phyloP scores from a whole-genome alignment of 164 flowering plant species.

The Euptelea pleiosperma region DNA sequence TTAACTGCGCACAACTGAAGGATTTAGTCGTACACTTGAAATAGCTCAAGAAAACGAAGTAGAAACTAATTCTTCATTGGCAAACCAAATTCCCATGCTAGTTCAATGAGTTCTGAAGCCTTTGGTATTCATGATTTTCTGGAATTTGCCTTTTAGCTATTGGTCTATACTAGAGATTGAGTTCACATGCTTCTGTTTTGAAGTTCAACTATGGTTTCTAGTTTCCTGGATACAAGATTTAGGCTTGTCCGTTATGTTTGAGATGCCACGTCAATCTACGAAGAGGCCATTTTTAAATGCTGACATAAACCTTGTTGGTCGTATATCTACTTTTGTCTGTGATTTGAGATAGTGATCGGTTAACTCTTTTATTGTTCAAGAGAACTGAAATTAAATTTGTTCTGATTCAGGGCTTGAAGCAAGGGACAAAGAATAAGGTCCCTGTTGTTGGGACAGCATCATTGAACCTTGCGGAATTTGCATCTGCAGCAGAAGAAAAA shows the following conservation, averaged over 20 bases:
- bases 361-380: not conserved
- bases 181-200: too few species aligned
- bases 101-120: too few species aligned
- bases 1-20: too few species aligned
- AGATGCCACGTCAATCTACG: not conserved
- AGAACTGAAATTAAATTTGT: slow-evolving; percentile 4
- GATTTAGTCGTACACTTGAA: too few species aligned
- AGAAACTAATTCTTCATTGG: too few species aligned
- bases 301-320: not conserved
- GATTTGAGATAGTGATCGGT: not conserved
- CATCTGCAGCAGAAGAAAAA: slow-evolving; percentile 47
- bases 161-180: too few species aligned
- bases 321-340: not conserved
- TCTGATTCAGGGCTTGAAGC: slow-evolving; percentile 47
- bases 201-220: too few species aligned
- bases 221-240: too few species aligned
- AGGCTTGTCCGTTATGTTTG: not conserved
- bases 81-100: too few species aligned
- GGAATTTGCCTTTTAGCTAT: too few species aligned
- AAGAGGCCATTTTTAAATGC: not conserved
- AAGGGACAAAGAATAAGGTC: slow-evolving; percentile 56
- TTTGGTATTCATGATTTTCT: too few species aligned
- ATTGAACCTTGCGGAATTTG: slow-evolving; percentile 84
- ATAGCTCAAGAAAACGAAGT: too few species aligned
- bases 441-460: slow-evolving; percentile 56